These are phyloP conservation scores for Phytophthora litchii DNA, from an alignment of 352 stramenopile species.

Conservation along the genomic window DNA sequence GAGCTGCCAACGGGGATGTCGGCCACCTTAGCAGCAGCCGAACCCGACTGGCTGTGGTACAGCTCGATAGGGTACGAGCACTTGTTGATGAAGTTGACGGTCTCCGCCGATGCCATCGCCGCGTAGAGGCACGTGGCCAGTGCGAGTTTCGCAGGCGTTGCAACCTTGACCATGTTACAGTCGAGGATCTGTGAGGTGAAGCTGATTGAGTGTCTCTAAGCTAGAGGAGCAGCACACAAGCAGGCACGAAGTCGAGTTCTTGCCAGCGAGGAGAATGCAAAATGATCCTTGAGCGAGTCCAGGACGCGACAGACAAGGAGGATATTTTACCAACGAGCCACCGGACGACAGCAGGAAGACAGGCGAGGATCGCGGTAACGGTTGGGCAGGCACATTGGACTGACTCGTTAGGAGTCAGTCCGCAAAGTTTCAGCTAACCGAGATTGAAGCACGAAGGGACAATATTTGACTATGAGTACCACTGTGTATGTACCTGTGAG, in stretches of 20 bases:
- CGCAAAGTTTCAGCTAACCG: conserved; percentile 25
- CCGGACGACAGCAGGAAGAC: conserved; percentile 13
- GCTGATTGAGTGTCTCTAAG: conserved; percentile 12
- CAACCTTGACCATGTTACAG: conserved; percentile 38
- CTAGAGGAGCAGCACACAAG: conserved; percentile 9
- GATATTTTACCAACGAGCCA: conserved; percentile 13
- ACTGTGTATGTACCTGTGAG: not conserved
- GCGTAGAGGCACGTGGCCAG: conserved; percentile 31
- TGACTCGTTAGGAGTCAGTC: conserved; percentile 27
- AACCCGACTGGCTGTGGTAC: conserved; percentile 44
- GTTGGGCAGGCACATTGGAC: conserved; percentile 18
- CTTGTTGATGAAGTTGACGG: conserved; percentile 54
- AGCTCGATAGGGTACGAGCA: conserved; percentile 42
- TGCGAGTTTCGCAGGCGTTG: conserved; percentile 22
- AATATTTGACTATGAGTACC: not conserved
- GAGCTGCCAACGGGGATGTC: conserved; percentile 29
- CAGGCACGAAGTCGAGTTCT: conserved; percentile 17
- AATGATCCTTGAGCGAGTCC: conserved; percentile 18
- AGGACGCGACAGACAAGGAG: conserved; percentile 2
- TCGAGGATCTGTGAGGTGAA: conserved; percentile 5
- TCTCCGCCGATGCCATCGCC: conserved; percentile 26
- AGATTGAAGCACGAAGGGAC: conserved; percentile 9
- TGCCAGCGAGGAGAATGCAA: conserved; percentile 35
- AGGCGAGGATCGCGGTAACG: conserved; percentile 33
- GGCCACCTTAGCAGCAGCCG: conserved; percentile 15